These are phyloP conservation scores for Metschnikowia dekortorum DNA, from an alignment of 805 yeast species.

Conservation along the genomic window DNA sequence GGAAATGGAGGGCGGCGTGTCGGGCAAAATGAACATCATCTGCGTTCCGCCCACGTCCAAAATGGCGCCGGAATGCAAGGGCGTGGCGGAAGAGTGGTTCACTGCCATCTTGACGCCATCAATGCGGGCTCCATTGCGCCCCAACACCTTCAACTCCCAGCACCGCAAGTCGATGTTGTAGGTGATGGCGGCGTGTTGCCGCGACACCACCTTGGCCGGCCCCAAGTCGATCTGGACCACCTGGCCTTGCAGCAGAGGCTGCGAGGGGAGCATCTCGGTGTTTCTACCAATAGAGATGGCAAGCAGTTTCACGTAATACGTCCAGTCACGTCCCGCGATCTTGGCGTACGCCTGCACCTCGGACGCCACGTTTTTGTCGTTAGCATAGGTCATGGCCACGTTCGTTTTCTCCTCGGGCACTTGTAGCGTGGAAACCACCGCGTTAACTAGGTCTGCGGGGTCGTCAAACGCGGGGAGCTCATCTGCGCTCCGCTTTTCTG, in stretches of 20 bases:
- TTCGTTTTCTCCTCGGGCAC: slow-evolving; percentile 70
- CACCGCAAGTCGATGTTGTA: slow-evolving; percentile 69
- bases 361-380: slow-evolving; percentile 60
- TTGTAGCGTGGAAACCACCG: slow-evolving; percentile 65
- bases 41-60: slow-evolving; percentile 96
- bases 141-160: slow-evolving; percentile 83
- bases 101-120: slow-evolving; percentile 61
- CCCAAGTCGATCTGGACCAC: slow-evolving; percentile 85
- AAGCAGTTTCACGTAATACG: slow-evolving; percentile 81
- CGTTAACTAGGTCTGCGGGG: slow-evolving; percentile 63
- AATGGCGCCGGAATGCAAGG: slow-evolving; percentile 80
- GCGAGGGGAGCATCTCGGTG: slow-evolving; percentile 40
- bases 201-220: slow-evolving; percentile 94
- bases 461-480: slow-evolving; percentile 46
- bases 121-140: slow-evolving; percentile 91
- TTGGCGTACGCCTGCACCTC: slow-evolving; percentile 99
- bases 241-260: slow-evolving; percentile 16
- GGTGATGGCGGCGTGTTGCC: slow-evolving; percentile 81
- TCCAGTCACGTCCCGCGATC: slow-evolving; percentile 90
- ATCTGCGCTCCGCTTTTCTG: slow-evolving; percentile 10
- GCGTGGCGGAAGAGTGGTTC: slow-evolving; percentile 47
- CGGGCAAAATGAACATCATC: slow-evolving; percentile 98
- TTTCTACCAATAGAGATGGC: slow-evolving; percentile 82
- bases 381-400: slow-evolving; percentile 69
- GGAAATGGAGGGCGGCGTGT: slow-evolving; percentile 68